phyloP scores from a whole-genome alignment of 1,284 basidiomycete species.

The Ustilago shanxiensis region DNA sequence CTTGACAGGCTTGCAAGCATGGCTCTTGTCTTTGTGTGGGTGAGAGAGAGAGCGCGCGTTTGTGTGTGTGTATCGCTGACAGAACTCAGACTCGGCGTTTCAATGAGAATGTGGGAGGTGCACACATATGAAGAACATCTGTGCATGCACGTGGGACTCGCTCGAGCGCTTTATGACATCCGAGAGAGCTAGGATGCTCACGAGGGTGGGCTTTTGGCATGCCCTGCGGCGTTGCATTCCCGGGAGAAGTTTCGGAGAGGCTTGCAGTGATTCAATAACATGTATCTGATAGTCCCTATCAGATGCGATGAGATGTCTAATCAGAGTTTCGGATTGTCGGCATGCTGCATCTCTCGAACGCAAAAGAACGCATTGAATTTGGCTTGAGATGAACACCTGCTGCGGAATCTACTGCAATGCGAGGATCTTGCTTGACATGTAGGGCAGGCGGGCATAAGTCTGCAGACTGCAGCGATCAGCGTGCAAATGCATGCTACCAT shows the following conservation, averaged over 20 bases:
- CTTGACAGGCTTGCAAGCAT: too few relatives aligned
- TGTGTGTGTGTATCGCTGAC: too few relatives aligned
- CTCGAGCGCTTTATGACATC: too few relatives aligned
- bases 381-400: not conserved
- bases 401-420: too few relatives aligned
- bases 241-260: not conserved
- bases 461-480: not conserved
- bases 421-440: not conserved
- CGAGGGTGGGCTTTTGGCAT: not conserved
- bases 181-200: too few relatives aligned
- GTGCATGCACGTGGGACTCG: not conserved
- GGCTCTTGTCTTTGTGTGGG: too few relatives aligned
- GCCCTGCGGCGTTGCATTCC: not conserved
- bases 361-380: not conserved
- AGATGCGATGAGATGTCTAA: not conserved
- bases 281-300: not conserved
- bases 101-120: not conserved
- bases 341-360: not conserved
- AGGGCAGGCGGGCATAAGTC: not conserved
- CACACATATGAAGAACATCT: not conserved
- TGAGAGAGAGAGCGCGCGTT: too few relatives aligned
- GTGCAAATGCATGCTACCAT: constrained; percentile 1
- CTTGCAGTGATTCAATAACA: not conserved
- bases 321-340: not conserved
- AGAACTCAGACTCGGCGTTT: too few relatives aligned